Evolutionary conservation across 2,329 filamentous ascomycete genomes (phyloP).

Genomic region (Ascomycota sp.): DNA sequence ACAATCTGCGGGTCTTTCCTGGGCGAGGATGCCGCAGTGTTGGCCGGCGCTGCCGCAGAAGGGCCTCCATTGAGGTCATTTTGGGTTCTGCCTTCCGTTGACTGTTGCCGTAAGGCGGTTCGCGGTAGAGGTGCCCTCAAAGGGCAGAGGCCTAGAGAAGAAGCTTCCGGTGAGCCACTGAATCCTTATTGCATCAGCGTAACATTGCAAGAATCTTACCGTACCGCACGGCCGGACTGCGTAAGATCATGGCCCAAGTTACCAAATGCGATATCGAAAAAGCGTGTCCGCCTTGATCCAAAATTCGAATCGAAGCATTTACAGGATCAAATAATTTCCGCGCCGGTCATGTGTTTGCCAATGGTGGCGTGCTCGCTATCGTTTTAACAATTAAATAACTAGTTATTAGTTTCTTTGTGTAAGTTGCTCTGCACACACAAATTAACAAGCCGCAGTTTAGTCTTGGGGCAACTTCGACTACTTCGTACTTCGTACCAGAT

Average conservation of each 20-base stretch:
- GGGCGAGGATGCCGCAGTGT: background rate
- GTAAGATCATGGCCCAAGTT: slow-evolving; percentile 28
- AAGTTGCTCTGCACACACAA: no score
- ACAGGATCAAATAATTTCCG: no score
- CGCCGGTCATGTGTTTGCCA: no score
- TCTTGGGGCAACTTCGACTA: no score
- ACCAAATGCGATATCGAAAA: slow-evolving; percentile 1
- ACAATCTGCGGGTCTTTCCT: slow-evolving; percentile 6
- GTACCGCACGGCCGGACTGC: slow-evolving; percentile 30
- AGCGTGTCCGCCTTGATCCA: slow-evolving; percentile 3
- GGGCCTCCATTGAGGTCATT: slow-evolving; percentile 1
- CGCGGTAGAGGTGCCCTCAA: slow-evolving; percentile 22
- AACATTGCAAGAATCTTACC: slow-evolving; percentile 15
- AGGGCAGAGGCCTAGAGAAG: slow-evolving; percentile 26
- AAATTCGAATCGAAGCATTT: no score
- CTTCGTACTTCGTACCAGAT: no score
- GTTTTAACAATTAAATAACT: no score
- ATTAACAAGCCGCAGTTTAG: no score
- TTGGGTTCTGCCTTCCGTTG: slow-evolving; percentile 9
- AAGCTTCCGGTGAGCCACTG: background rate
- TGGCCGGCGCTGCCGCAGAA: no score
- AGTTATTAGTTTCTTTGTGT: no score
- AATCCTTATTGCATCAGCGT: no score
- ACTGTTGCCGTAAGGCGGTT: slow-evolving; percentile 11
- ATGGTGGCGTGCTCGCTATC: no score